Evolutionary conservation across 257 asterid species (phyloP), one percentile per base, ranked within the genome.

Genomic region (Cinchona pubescens): DNA sequence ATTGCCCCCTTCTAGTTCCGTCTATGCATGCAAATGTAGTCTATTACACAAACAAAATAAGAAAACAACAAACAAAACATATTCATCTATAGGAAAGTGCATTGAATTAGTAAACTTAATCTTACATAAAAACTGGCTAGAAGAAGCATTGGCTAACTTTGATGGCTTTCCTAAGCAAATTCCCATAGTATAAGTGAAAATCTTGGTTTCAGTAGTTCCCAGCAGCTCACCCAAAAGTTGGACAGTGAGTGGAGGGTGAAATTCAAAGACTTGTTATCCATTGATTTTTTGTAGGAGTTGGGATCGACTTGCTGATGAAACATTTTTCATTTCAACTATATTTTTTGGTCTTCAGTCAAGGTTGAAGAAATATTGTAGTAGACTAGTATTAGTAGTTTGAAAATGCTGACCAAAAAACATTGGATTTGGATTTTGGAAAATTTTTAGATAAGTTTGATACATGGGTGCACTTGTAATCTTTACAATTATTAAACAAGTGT

Each of bases 61-160:
- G 32, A 59, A 56, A 38, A 14, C 18, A 14, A 76, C 37, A 38
- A 29, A 15, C 29, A 75, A 61, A 76, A 83, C 29, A 27, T 72
- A 43, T 1, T 34, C 56, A 72, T 58, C 19, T n/a, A 15, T 19
- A 42, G 58, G 34, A 34, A 65, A n/a, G n/a, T n/a, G 34, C 32
- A 14, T 43, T 21, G 5, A 35, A 32, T 23, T 14, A 6, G 16
- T 29, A 7, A 8, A n/a, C n/a, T n/a, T 15, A 75, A 1, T 45
- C 77, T 68, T 83, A 91, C 97, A 96, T 51, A 49, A 75, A 83
- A 90, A 86, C 63, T 83, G 91, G 51, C 90, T 90, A 74, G 98
- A 91, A 83, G 97, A 89, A 77, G 96, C 96, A 88, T 88, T 95
- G 48, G 96, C 91, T 72, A 90, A 88, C 82, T 89, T 94, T 56